Evolutionary conservation across 176 grass and related monocot species (phyloP).

Genomic region (Poa annua): DNA sequence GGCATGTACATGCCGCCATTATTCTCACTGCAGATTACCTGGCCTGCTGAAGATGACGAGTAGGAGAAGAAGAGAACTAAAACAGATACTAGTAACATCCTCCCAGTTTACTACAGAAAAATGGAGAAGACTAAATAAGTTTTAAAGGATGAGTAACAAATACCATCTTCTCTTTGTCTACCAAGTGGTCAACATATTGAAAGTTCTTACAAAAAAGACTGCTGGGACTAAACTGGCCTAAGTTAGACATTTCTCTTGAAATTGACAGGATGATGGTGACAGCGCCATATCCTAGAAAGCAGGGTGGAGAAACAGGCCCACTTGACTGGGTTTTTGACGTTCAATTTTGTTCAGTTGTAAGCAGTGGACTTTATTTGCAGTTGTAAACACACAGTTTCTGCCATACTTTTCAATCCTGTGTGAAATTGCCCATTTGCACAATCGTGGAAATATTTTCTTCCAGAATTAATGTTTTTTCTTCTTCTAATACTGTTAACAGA

Average conservation of each 20-base stretch:
- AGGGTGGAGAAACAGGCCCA: conserved; percentile 3
- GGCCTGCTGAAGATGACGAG: neutral
- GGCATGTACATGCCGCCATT: conserved; percentile 44
- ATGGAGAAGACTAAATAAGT: conserved; percentile 7
- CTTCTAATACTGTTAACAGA: neutral
- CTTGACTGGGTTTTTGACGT: conserved; percentile 1
- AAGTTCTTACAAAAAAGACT: conserved; percentile 17
- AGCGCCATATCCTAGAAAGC: neutral
- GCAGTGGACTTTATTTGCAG: conserved; percentile 22
- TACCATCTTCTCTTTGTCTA: conserved; percentile 29
- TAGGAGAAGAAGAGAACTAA: conserved; percentile 35
- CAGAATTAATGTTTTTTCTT: neutral
- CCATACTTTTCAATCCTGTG: conserved; percentile 7
- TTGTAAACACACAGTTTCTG: conserved; percentile 11
- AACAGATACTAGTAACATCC: conserved; percentile 13
- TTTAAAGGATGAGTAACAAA: conserved; percentile 28
- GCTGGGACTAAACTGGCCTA: neutral
- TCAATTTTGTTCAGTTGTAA: neutral
- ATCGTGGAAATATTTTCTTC: neutral
- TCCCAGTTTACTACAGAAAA: neutral
- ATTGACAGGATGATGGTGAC: conserved; percentile 23
- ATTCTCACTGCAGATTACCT: conserved; percentile 28
- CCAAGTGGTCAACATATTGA: conserved; percentile 23
- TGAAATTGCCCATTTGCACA: neutral
- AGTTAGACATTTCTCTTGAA: neutral